Base-by-base conservation (phyloP, 108 stramenopile species). In the Cyclotella atomus region DNA sequence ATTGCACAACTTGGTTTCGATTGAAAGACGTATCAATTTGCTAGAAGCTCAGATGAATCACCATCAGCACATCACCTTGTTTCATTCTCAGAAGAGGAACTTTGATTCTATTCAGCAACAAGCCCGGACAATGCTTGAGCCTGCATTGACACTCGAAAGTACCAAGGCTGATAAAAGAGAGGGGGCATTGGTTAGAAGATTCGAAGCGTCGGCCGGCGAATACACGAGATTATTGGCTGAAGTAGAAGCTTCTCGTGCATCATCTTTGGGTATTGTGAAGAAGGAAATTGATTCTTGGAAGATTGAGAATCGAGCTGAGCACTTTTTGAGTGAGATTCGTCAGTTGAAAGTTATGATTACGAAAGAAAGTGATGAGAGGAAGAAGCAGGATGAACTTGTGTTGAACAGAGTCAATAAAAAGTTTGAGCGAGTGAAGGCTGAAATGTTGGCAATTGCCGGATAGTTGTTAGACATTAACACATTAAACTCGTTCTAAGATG, bases 161-260 rank as follows among this genome's bases (percentile, higher is more conserved):
- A 69, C 73, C 60, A 88, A 84, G 65, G 83, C 77, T 3, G 74
- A 86, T 56, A 86, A 88, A 71, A 74, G 85, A 30, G 83, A 88
- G 59, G 87, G 81, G 24, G 81, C 85, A 14, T 59, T 88, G 50
- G 71, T 88, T 17, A 80, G 83, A 59, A 76, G 83, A 12, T 86
- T 78, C 45, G 83, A 86, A 32, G 46, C 73, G 10, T 63, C 64
- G 16, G 74, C 83, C 1, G 87, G 87, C 16, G 75, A 73, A 36
- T 65, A 50, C 30, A 46, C 71, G 29, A 41, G 56, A 25, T 15
- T 62, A 32, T 45, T 73, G 24, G 65, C 76, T 27, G 71, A 82
- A 38, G 34, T 70, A 28, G 27, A 62, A 41, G 41, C 81, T 14
- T 59, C 71, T 6, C 54, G 81, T 24, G 75, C 54, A 2, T 54